Evolutionary conservation across 805 yeast genomes (phyloP).

Genomic region (Yamadazyma phyllophila): DNA sequence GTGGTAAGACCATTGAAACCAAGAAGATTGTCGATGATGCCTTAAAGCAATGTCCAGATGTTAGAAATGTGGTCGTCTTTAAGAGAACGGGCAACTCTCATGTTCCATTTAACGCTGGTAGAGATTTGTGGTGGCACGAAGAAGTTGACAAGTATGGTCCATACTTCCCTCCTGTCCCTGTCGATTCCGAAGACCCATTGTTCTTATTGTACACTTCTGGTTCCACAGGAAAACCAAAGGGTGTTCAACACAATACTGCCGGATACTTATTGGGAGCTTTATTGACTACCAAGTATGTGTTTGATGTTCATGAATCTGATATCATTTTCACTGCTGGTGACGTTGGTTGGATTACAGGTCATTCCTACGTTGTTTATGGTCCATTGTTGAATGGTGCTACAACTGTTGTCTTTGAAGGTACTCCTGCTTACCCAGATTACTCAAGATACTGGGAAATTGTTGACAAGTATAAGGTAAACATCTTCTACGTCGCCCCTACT

Average conservation of each 20-base stretch:
- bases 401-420: conserved; percentile 91
- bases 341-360: conserved; percentile 99
- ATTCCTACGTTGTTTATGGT: conserved; percentile 92
- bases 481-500: conserved; percentile 98
- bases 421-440: conserved; percentile 94
- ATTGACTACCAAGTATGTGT: conserved; percentile 86
- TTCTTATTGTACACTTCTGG: conserved; percentile 97
- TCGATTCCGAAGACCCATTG: conserved; percentile 89
- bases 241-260: conserved; percentile 92
- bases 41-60: conserved; percentile 67
- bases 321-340: conserved; percentile 95
- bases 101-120: conserved; percentile 69
- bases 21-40: conserved; percentile 97
- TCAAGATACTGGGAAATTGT: conserved; percentile 97
- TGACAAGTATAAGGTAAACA: conserved; percentile 87
- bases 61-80: conserved; percentile 81
- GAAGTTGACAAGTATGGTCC: conserved; percentile 77
- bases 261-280: conserved; percentile 94
- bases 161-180: conserved; percentile 84
- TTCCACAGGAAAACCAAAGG: conserved; percentile 98
- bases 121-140: conserved; percentile 91
- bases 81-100: conserved; percentile 79
- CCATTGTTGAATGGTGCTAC: conserved; percentile 86
- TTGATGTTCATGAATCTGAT: conserved; percentile 88
- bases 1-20: conserved; percentile 89